Percentiles rank a stretch among this genome's conserved stretches.
phyloP scores from a whole-genome alignment of 129 eudicot genomes.

The Artemisia annua region DNA sequence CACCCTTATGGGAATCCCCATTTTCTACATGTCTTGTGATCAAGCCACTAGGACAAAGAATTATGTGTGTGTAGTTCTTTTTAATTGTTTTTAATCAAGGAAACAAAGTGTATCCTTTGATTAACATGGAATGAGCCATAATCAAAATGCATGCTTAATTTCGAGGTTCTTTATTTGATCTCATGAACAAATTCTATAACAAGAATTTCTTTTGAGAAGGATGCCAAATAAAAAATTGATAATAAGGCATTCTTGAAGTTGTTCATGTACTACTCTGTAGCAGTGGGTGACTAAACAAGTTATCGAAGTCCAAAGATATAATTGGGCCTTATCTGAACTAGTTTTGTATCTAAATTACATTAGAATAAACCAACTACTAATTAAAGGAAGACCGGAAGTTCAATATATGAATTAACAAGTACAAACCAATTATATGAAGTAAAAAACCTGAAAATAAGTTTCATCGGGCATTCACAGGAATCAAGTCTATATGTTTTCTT shows the following conservation, averaged over 20 bases:
- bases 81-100: too few species aligned
- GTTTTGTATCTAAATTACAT: neutral
- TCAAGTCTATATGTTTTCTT: too few species aligned
- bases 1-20: too few species aligned
- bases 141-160: neutral
- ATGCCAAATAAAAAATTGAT: neutral
- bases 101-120: neutral
- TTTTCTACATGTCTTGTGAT: too few species aligned
- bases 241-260: neutral
- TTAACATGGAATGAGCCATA: neutral
- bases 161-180: neutral
- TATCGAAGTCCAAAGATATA: neutral
- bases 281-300: neutral
- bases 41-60: too few species aligned
- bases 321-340: neutral
- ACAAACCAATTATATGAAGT: too few species aligned
- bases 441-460: too few species aligned
- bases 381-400: too few species aligned
- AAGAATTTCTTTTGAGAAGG: neutral
- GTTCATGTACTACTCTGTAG: neutral
- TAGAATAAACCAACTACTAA: neutral
- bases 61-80: too few species aligned
- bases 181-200: neutral
- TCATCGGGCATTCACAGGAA: too few species aligned
- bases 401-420: too few species aligned